Evolutionary conservation across 1,284 basidiomycete species (phyloP), one percentile per base, ranked within the genome.

Genomic region (Ustilago xerochloae): DNA sequence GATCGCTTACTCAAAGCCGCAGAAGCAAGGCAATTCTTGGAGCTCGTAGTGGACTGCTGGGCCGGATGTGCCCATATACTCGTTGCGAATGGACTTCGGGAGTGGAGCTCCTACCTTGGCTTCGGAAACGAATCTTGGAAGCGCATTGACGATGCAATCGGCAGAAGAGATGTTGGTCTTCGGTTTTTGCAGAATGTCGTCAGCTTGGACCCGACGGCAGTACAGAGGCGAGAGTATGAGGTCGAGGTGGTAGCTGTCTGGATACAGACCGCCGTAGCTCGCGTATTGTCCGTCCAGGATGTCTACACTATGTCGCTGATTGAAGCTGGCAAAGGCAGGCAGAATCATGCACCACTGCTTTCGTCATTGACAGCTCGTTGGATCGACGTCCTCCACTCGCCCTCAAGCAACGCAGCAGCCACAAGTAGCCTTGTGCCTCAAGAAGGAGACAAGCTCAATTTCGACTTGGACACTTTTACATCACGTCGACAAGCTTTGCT

Each of bases 31-130:
- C 59, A 84, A 85, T 72, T 81, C 32, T 65, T 83, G 1, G 88
- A 89, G 69, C 81, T 86, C 36, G 89, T 92, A 85, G 88, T 93
- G 20, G 89, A 90, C 67, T 91, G 90, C 77, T 95, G 92, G 92
- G 87, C 91, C 3, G 89, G 90, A 8, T 93, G 91, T 77, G 90
- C 89, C 0, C 87, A 88, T 35, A 88, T 92, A 22, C 81, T 91
- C 12, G 89, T 92, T 9, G 88, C 89, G 57, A 90, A 90, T 64
- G 86, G 87, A 12, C 84, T 87, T 62, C 79, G 92, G 88, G 87
- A 89, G 39, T 94, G 93, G 93, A 82, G 86, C 1, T 83, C 87
- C 24, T 91, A 89, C 79, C 84, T 92, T 43, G 85, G 87, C 0
- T 87, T 86, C 41, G 89, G 89, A 1, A 84, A 87, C 18, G 86